Percentiles rank a stretch among this genome's conserved stretches.
phyloP scores from a whole-genome alignment of 2,329 filamentous ascomycete genomes.

The Aureobasidium sp. region DNA sequence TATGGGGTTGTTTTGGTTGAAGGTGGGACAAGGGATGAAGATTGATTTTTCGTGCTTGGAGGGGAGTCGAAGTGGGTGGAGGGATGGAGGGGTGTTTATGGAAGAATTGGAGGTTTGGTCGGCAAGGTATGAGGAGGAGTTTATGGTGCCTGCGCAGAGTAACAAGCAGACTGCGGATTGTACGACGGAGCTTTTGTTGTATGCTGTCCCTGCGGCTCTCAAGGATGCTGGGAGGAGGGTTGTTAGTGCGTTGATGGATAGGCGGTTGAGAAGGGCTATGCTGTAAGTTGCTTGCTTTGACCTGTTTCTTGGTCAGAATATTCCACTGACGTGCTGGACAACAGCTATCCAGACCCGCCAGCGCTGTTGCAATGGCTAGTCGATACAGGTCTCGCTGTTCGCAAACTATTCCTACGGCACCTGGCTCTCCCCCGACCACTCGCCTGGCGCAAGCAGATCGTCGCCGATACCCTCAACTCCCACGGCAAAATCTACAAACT shows the following conservation, averaged over 20 bases:
- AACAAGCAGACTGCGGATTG: conserved; percentile 43
- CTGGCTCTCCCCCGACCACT: conserved; percentile 50
- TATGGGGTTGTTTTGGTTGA: conserved; percentile 58
- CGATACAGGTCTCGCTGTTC: conserved; percentile 40
- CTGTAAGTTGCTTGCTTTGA: conserved; percentile 36
- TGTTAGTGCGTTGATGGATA: conserved; percentile 54
- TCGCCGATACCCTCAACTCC: conserved; percentile 42
- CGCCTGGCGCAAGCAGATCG: conserved; percentile 27
- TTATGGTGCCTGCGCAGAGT: conserved; percentile 42
- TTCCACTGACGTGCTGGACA: background rate
- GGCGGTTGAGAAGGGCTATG: conserved; percentile 56
- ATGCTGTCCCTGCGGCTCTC: conserved; percentile 40
- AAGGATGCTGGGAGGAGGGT: conserved; percentile 42
- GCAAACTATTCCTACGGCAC: conserved; percentile 49
- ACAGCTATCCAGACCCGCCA: conserved; percentile 30
- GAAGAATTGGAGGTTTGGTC: conserved; percentile 45
- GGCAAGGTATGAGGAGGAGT: conserved; percentile 47
- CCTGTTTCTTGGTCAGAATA: conserved; percentile 17
- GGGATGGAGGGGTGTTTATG: conserved; percentile 45
- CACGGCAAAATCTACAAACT: conserved; percentile 43
- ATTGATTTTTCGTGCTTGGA: conserved; percentile 45
- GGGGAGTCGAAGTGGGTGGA: conserved; percentile 32
- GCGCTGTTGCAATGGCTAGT: conserved; percentile 31
- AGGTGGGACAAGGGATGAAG: conserved; percentile 59
- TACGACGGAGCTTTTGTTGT: conserved; percentile 53